Base-by-base conservation (phyloP, 2,329 filamentous ascomycete species). In the Sporothrix dimorphospora region DNA sequence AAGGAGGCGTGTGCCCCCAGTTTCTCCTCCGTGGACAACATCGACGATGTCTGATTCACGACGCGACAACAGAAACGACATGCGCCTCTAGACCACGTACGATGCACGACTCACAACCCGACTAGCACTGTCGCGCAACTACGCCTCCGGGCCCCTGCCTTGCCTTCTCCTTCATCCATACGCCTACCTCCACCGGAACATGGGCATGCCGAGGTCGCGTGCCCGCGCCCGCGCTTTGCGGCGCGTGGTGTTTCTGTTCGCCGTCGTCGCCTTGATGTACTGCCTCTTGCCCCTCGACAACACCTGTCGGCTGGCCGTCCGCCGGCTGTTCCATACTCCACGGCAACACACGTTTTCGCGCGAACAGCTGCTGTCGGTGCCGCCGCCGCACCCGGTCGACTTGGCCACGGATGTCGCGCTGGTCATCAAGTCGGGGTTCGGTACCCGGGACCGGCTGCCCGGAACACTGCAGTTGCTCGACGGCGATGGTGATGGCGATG, bases 391-490 rank as follows among this genome's bases (percentile, higher is more conserved):
- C 14, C 49, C 66, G 7, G 66, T 69, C 5, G 34, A 57, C 34
- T 12, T 69, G 47, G 49, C 49, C 14, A 27, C 30, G 0, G 66
- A 69, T n/a, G 66, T 69, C 1, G 66, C 34, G n/a, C 21, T 69
- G 1, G 42, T 69, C 8, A 69, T 69, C 66, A 69, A 69, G 21
- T 21, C 66, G n/a, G 66, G 66, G 14, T 57, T n/a, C 12, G 66
- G 66, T 2, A 69, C 66, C 42, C 14, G 21, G 19, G 30, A 42
- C 30, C n/a, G 66, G 24, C 12, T 69, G 11, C 66, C 66, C 2
- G 66, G 49, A 6, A 69, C 66, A 21, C n/a, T 69, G 47, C 2
- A 5, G 6, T 27, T 69, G 3, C 42, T 69, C 21, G 47, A 40
- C 16, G 8, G 42, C 16, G 14, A 45, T 1, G 14, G n/a, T 14